Evolutionary conservation across 2,329 filamentous ascomycete species (phyloP), one percentile per base, ranked within the genome.

Genomic region (Botryotinia globosa): DNA sequence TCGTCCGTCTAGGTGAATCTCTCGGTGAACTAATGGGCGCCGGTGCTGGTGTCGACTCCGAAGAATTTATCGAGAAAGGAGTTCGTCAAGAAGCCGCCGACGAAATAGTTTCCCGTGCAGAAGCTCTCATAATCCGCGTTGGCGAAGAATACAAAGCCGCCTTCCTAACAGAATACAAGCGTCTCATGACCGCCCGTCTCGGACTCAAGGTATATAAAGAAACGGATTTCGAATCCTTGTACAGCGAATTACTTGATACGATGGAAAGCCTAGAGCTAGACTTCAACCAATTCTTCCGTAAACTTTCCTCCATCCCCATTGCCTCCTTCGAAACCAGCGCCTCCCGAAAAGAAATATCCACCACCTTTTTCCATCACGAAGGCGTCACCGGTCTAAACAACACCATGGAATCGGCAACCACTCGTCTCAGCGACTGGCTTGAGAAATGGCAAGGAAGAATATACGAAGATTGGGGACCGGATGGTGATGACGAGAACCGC

Each of bases 271-370:
- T 94, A 29, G 92, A 97, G 79, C 84, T 99, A 3, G 96, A 99
- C 81, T 99, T 98, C 82, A 93, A 97, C 80, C 92, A 97, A 78
- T 96, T 97, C 81, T 98, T 98, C 86, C 88, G 97, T 56, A 88
- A 91, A 14, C 85, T 99, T 0, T 91, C 91, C 69, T 82, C 83
- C 32, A 79, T 97, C 29, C 87, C 83, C 45, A 74, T 94, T 1
- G 82, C 82, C 0, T 88, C 93, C 7, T 80, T 97, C 10, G 86
- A 88, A 42, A 91, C 89, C 0, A 87, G 91, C 39, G 87, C 91
- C 32, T 83, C 85, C 65, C 85, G 93, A 69, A 87, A 87, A 74
- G 85, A 89, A n/a, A 84, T 85, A 14, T 93, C 94, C 0, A 85
- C 85, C 0, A 81, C 89, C 0, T 98, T 99, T 83, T 97, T 97